These are phyloP conservation scores for Neonectria ditissima DNA, from an alignment of 2,329 filamentous ascomycete genomes.

Conservation along the genomic window DNA sequence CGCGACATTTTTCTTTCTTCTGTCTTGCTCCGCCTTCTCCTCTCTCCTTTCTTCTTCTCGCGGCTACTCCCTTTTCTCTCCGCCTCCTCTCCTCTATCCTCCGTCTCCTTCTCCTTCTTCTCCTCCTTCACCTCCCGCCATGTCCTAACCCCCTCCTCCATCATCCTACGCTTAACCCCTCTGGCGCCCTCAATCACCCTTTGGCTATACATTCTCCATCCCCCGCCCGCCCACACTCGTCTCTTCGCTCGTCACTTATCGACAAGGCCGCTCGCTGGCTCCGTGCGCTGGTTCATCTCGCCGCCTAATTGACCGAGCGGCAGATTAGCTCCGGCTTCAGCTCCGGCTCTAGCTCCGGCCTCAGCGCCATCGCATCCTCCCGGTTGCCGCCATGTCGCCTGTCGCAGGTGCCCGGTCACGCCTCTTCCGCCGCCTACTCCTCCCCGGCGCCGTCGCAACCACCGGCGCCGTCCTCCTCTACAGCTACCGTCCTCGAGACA, in stretches of 20 bases:
- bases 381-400: constrained; percentile 33
- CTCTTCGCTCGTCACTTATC: not conserved
- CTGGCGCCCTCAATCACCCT: not conserved
- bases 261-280: not conserved
- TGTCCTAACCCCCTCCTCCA: not conserved
- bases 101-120: not conserved
- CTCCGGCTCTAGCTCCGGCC: constrained; percentile 4
- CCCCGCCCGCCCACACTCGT: not conserved
- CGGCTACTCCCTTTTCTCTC: not conserved
- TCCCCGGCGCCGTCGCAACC: constrained; percentile 56
- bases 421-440: constrained; percentile 57
- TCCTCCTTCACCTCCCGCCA: not conserved
- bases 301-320: not conserved
- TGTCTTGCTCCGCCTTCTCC: constrained; percentile 13
- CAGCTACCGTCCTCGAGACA: constrained; percentile 76
- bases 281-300: not conserved
- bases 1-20: constrained; percentile 18
- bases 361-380: not conserved
- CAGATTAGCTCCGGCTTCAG: not conserved
- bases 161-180: constrained; percentile 8
- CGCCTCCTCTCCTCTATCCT: not conserved
- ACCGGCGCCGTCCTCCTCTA: constrained; percentile 62
- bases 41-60: constrained; percentile 5
- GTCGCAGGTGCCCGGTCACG: constrained; percentile 29
- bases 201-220: not conserved